Percentiles rank a stretch among this genome's conserved stretches.
phyloP scores from a whole-genome alignment of 148 eudicot genomes.

The Selenicereus undatus region DNA sequence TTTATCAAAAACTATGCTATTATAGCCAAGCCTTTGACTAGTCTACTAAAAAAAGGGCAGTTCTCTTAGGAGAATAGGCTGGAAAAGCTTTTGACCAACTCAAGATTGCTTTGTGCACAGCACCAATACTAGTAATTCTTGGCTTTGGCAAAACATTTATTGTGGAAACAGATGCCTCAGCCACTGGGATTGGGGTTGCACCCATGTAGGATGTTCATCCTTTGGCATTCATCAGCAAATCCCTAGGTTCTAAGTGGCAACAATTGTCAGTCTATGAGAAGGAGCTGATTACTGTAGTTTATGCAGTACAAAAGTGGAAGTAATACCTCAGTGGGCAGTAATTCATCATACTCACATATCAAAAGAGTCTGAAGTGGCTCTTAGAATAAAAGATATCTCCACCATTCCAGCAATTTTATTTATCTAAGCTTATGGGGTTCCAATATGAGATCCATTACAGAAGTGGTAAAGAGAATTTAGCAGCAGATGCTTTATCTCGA shows the following conservation, averaged over 20 bases:
- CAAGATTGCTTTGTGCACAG: neutral
- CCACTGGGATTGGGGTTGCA: neutral
- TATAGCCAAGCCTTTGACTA: neutral
- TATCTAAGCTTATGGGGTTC: neutral
- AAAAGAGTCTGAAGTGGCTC: neutral
- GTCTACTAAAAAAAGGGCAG: neutral
- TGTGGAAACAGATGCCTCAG: neutral
- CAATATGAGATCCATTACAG: neutral
- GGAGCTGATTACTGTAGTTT: neutral
- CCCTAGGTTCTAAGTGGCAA: neutral
- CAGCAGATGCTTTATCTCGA: neutral
- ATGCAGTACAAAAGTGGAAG: neutral
- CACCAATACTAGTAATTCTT: neutral
- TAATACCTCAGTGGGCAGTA: neutral
- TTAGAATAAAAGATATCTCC: neutral
- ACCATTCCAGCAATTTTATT: neutral
- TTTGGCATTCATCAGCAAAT: neutral
- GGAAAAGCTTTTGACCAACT: neutral
- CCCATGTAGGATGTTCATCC: constrained; percentile 11
- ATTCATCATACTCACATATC: neutral
- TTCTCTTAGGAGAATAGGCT: neutral
- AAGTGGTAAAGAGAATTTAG: neutral
- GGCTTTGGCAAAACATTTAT: neutral
- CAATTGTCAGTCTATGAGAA: neutral
- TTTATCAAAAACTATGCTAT: neutral